A percentile compares a stretch with the other conserved stretches of the same genome.
These are phyloP conservation scores for Mangifera indica DNA, from an alignment of 345 rosid genomes.

Conservation along the genomic window DNA sequence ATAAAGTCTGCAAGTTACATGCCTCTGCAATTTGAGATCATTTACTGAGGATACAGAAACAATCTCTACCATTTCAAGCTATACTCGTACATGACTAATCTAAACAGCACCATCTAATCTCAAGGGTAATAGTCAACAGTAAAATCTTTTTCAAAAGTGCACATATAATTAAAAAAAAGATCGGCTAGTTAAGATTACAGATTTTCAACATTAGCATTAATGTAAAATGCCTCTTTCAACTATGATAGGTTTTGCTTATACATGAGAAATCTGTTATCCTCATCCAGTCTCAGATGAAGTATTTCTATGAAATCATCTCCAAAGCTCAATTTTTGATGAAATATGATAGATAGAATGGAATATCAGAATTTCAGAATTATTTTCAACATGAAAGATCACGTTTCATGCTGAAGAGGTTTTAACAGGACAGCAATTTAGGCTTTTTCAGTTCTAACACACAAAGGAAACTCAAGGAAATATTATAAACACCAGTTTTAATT, in stretches of 20 bases:
- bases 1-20: constrained; percentile 1
- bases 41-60: not conserved
- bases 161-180: not conserved
- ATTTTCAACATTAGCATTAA: not conserved
- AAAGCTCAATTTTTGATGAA: not conserved
- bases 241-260: not conserved
- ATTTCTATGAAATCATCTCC: not conserved
- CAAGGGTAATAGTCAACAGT: constrained; percentile 8
- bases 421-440: not conserved
- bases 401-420: not conserved
- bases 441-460: not conserved
- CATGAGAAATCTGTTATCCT: not conserved
- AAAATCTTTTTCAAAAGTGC: not conserved
- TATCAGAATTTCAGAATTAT: not conserved
- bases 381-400: not conserved
- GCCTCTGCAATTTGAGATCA: not conserved
- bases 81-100: not conserved
- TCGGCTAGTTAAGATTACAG: not conserved
- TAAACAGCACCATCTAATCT: not conserved
- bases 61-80: not conserved
- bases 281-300: no score
- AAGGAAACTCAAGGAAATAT: not conserved
- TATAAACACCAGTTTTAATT: not conserved
- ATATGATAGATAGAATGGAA: not conserved
- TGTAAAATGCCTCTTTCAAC: not conserved